Conservation (phyloP, 495 filamentous ascomycete species). For the Tuber brumale region DNA sequence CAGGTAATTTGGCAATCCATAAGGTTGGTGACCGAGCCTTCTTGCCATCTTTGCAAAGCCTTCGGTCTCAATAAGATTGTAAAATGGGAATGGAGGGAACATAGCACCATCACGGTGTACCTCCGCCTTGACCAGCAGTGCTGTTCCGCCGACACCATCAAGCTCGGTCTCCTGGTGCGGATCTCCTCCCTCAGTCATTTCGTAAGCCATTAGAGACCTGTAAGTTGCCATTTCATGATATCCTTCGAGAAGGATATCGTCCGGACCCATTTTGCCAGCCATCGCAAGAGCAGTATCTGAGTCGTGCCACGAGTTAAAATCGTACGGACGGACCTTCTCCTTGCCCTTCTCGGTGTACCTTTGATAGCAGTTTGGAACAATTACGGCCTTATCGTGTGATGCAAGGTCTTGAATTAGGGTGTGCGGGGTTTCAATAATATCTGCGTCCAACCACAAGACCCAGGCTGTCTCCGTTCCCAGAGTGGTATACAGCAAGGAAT, state of each 20-base stretch:
- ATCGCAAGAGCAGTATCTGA: conserved; percentile 67
- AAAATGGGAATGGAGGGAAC: conserved; percentile 96
- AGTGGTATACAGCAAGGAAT: conserved; percentile 94
- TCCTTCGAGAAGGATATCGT: conserved; percentile 90
- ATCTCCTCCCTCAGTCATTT: conserved; percentile 56
- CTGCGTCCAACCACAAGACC: conserved; percentile 93
- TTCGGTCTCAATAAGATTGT: conserved; percentile 94
- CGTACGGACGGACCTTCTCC: conserved; percentile 71
- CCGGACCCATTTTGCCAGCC: conserved; percentile 67
- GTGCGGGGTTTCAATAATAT: conserved; percentile 82
- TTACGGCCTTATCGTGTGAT: conserved; percentile 71
- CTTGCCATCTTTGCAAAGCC: conserved; percentile 96
- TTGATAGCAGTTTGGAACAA: conserved; percentile 95
- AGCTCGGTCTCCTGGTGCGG: conserved; percentile 58
- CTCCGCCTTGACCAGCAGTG: conserved; percentile 91
- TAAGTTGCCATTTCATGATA: conserved; percentile 90
- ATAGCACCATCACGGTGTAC: conserved; percentile 96
- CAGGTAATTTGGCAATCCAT: conserved; percentile 91
- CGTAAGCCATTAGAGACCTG: conserved; percentile 83
- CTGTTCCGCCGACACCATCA: conserved; percentile 91
- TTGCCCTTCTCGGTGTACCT: conserved; percentile 68
- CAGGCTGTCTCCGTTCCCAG: conserved; percentile 87
- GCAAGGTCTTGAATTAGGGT: conserved; percentile 90
- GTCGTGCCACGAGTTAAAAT: conserved; percentile 96
- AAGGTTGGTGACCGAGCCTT: conserved; percentile 74